Base-by-base conservation (phyloP, 352 stramenopile species). In the Pythium rishiriense region DNA sequence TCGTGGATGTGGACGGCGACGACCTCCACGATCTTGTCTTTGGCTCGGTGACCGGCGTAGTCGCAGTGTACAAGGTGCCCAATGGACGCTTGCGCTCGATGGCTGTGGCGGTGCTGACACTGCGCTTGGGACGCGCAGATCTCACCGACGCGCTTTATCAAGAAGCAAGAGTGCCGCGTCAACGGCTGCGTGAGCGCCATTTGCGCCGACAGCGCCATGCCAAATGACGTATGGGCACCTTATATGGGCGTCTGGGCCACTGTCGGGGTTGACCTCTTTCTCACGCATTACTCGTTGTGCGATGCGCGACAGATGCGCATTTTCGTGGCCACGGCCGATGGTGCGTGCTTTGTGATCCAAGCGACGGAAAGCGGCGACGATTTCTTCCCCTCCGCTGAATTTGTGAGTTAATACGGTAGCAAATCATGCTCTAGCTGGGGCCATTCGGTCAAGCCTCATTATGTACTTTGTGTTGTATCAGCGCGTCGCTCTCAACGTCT, bases 311-410 rank as follows among this genome's bases (percentile, higher is more conserved):
- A 91, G 81, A 76, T 73, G 35, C 78, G 78, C 1, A 69, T 94
- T 33, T 83, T 94, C 60, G 85, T 90, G n/a, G 73, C 81, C 43
- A 94, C 83, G 14, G 78, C 82, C 2, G 85, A 93, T 62, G 83
- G 83, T 11, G 67, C 57, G 31, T 92, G 85, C 65, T 85, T 69
- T 37, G 76, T 93, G 9, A 88, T 92, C 45, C 78, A 81, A 41
- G 73, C 68, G 14, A 76, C 78, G 2, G 77, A 86, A 21, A 76
- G 69, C 42, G 73, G 72, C 42, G 74, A 83, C 53, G 72, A 86
- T 25, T 76, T 94, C 49, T 72, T 72, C 24, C 58, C 81, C n/a
- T 75, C 68, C 15, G 75, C 72, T 0, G 80, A 91, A 48, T 90
- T 94, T 76, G 85, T 94, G 60, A 59, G 81, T 68, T 22, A 22